Evolutionary conservation across 1,139 yeast genomes (phyloP), one percentile per base, ranked within the genome.

Genomic region (Candida tetrigidarum): DNA sequence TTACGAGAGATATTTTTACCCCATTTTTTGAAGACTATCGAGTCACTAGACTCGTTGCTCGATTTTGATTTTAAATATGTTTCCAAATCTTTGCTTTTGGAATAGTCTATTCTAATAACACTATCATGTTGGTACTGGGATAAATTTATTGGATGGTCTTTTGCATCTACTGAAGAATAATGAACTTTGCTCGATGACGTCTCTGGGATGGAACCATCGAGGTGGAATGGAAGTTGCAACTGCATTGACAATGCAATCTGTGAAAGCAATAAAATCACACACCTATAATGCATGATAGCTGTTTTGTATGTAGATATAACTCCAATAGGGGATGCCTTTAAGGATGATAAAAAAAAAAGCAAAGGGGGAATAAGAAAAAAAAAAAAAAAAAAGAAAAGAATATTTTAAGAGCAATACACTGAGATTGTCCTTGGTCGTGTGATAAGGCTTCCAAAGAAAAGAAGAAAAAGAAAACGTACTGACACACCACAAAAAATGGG

Each of bases 61-160:
- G 37, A 14, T 18, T 37, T 42, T 3, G 30, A 20, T n/a, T 20
- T 39, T 36, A 69, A 54, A 40, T 50, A 54, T 36, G 56, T 50
- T 37, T 56, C 55, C 33, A 70, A 53, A 5, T 57, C 55, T 7
- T 41, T 20, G 40, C 58, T 46, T 4, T 52, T 48, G 3, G 52
- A 47, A 47, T 60, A 60, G 23, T 57, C 48, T 3, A 69, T 56
- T 53, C 92, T 71, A 12, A 84, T 59, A 11, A 86, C 85, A 39
- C 73, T 66, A 32, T 78, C 76, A 20, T 69, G 71, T 20, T 64
- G 62, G 56, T 85, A 86, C 49, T 78, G 80, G 0, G 52, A 20
- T 30, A 81, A 63, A 50, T 78, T 67, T n/a, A 81, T 64, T 0
- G 83, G 83, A 59, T 69, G 70, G 9, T 66, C 59, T 3, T 47